phyloP scores from a whole-genome alignment of 176 grass and related monocot species.

The Miscanthus lutarioriparius region DNA sequence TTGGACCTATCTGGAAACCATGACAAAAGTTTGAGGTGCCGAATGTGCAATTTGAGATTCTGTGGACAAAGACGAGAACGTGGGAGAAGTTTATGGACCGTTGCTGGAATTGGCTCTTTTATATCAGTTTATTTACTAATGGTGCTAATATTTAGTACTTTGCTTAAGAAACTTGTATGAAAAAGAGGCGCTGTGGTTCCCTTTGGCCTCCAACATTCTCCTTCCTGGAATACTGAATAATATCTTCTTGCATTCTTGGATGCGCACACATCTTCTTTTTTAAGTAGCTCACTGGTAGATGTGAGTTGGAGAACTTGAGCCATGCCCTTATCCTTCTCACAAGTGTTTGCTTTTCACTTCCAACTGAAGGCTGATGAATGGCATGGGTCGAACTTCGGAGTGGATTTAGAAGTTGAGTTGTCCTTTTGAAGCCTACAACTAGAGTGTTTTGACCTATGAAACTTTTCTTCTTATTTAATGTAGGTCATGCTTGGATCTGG shows the following conservation, averaged over 20 bases:
- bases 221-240: neutral
- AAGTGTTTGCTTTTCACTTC: neutral
- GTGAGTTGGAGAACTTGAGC: neutral
- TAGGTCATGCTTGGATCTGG: conserved; percentile 99
- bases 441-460: neutral
- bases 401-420: conserved; percentile 9
- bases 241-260: neutral
- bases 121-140: neutral
- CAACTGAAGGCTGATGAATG: conserved; percentile 6
- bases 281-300: neutral
- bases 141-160: neutral
- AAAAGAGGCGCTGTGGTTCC: neutral
- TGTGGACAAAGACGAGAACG: neutral
- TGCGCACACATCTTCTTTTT: neutral
- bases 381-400: no score
- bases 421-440: neutral
- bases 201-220: neutral
- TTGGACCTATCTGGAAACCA: neutral
- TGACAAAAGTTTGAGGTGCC: neutral
- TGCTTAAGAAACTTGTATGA: no score
- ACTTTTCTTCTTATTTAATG: conserved; percentile 25
- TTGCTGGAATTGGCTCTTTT: neutral
- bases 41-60: neutral
- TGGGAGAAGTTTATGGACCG: neutral
- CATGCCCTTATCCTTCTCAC: neutral